These are phyloP conservation scores for Uromyces viciae-fabae DNA, from an alignment of 1,284 basidiomycete genomes.

Conservation along the genomic window DNA sequence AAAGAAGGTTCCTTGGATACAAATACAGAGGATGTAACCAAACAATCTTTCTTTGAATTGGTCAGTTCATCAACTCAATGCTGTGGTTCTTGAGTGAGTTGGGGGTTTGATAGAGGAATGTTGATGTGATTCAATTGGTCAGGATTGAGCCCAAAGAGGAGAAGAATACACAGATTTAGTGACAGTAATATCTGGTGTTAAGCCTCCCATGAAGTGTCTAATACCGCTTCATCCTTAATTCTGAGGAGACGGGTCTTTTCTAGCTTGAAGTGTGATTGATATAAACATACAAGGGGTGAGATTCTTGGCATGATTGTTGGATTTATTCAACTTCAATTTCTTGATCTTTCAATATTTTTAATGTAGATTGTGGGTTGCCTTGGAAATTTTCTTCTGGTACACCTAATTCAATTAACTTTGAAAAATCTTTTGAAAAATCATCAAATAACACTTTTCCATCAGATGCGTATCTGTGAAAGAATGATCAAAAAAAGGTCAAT, in stretches of 20 bases:
- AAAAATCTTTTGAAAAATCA: conserved; percentile 34
- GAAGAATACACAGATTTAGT: background rate
- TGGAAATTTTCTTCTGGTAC: conserved; percentile 30
- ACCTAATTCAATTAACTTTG: conserved; percentile 34
- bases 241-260: conserved; percentile 31
- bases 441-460: conserved; percentile 37
- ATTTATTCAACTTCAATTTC: background rate
- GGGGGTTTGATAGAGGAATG: background rate
- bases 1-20: no score
- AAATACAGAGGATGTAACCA: background rate
- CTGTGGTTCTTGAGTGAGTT: background rate
- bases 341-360: conserved; percentile 39
- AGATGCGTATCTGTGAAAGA: conserved; percentile 18
- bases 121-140: background rate
- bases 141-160: background rate
- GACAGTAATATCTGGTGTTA: conserved; percentile 11
- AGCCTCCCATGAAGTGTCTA: conserved; percentile 23
- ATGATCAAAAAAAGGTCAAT: background rate
- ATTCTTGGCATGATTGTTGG: conserved; percentile 8
- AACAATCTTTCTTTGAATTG: background rate
- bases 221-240: conserved; percentile 17
- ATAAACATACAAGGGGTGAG: background rate
- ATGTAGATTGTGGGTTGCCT: background rate
- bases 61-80: background rate
- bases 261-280: conserved; percentile 36